Base-by-base conservation (phyloP, 371 early-diverging fungal species). In the Saksenaea vasiformis region DNA sequence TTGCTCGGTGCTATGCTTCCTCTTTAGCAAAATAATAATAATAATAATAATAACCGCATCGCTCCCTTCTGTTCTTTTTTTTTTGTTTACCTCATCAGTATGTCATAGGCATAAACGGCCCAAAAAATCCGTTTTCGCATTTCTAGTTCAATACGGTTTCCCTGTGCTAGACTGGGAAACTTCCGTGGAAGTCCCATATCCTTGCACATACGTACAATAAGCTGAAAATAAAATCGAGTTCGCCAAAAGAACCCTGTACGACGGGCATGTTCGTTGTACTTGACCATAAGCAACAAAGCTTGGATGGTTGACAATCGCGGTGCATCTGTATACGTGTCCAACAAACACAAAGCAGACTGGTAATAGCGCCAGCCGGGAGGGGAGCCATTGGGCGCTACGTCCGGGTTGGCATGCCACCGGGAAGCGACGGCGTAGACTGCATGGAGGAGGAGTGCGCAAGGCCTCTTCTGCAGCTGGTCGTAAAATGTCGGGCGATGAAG, bases 401-500 rank as follows among this genome's bases (percentile, higher is more conserved):
- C 13, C 24, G 28, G 34, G 34, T 37, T 35, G 13, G 60, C 13
- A 19, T 65, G 62, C 66, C 68, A 85, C 36, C 64, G 64, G n/a
- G 84, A 73, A 0, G 85, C 78, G 3, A 86, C 69, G 9, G 86
- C 86, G 63, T 86, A 85, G 34, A 87, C 72, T 8, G 85, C 73
- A 65, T 85, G 79, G 22, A 87, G 65, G 38, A 87, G 64, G n/a
- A 87, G 61, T n/a, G 74, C 37, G 17, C 84, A 79, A 4, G 80
- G 81, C n/a, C 68, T 68, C 31, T 69, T 71, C 10, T 62, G 63
- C 4, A 82, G 62, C 3, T 67, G 69, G 26, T 65, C 61, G 31
- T 76, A 65, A 56, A 88, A 77, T 14, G 70, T 70, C 5, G 78
- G 61, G 58, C 70, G 73, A 55, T 80, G 70, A 37, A 86, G 54